Conservation (phyloP, 345 rosid genomes). For the Alliaria petiolata region DNA sequence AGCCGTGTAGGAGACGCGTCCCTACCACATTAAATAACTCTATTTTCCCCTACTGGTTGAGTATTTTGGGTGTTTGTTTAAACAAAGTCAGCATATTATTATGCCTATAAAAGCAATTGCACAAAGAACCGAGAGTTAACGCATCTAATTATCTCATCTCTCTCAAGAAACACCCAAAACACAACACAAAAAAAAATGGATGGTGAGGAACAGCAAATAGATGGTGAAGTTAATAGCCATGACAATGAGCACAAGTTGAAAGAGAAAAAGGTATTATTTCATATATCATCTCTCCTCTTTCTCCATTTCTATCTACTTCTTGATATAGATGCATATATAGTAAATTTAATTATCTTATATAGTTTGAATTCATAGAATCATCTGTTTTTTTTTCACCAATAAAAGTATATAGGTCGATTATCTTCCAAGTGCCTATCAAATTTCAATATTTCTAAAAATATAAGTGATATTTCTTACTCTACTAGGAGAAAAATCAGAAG, state of each 20-base stretch:
- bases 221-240: slow-evolving; percentile 12
- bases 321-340: no score
- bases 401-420: background rate
- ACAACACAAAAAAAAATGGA: background rate
- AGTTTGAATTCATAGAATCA: background rate
- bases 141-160: background rate
- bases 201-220: slow-evolving; percentile 9
- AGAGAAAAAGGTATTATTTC: slow-evolving; percentile 18
- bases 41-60: background rate
- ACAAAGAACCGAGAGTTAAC: background rate
- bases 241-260: slow-evolving; percentile 20
- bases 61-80: background rate
- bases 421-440: background rate
- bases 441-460: no score
- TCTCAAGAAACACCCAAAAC: background rate
- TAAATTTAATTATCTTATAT: no score
- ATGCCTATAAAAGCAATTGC: slow-evolving; percentile 9
- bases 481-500: no score
- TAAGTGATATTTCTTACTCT: no score
- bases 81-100: background rate
- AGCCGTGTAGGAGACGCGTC: slow-evolving; percentile 25
- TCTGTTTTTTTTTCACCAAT: no score
- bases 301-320: background rate
- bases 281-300: background rate
- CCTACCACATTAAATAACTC: background rate